Evolutionary conservation across 306 rosid species (phyloP), one percentile per base, ranked within the genome.

Genomic region (Lathyrus oleraceus): DNA sequence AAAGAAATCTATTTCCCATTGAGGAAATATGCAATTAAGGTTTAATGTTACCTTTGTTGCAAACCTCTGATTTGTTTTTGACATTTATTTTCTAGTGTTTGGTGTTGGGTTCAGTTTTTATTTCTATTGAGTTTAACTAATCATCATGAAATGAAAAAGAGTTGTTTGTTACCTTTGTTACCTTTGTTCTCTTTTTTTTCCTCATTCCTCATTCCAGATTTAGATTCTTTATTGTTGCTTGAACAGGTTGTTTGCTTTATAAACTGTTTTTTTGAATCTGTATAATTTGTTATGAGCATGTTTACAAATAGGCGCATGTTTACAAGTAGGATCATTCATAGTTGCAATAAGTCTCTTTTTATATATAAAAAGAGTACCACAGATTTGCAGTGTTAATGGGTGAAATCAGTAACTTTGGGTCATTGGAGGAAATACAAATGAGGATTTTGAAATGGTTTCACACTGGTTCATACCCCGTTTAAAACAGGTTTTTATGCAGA

Each of bases 11-110:
- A 86, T 80, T 89, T 71, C 56, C 95, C 89, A 15, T 6, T 79
- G 78, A 86, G 89, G 79, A 88, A 84, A 69, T 88, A 76, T 39
- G 91, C 95, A 4, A 69, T 88, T 49, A 88, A 88, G 78, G 89
- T 72, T 72, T 86, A 79, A 73, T 53, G 61, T 28, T 27, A 9
- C 69, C 4, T 48, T 38, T 43, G 32, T 30, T 19, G 35, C 28
- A 10, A 65, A 61, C 39, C 14, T 51, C 15, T 4, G 9, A 51
- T 43, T 20, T 63, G 20, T 61, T 63, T 52, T 76, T 32, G 61
- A 53, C 47, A 8, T 44, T 4, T 9, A 27, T 20, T 6, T 6
- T 6, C 35, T n/a, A 23, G 2, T 5, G 3, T 30, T 43, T 28
- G 19, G 40, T 21, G 7, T 42, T 39, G 5, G 14, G 57, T 25